Base-by-base conservation (phyloP, 2,329 filamentous ascomycete genomes). In the Alternaria incomplexa region DNA sequence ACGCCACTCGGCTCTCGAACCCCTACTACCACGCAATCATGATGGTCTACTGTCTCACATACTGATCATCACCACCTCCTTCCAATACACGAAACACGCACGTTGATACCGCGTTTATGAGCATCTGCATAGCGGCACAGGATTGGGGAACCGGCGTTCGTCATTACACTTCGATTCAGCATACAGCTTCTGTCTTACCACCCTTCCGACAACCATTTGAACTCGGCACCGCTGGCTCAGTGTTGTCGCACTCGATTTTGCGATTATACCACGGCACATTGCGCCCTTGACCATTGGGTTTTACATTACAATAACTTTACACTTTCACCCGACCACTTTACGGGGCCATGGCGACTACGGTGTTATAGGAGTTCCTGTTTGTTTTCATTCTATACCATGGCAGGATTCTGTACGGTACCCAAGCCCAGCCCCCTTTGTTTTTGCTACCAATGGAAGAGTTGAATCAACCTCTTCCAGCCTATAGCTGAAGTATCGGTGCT, bases 81-180 rank as follows among this genome's bases (percentile, higher is more conserved):
- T 55, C 56, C 56, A 63, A 67, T 56, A 59, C 56, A 68, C 61
- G 62, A 63, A 66, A 58, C 57, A 61, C 58, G 56, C 59, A 56
- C 53, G 62, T 70, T 66, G 60, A 68, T 67, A 68, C 68, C 67
- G 69, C 71, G 65, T 74, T 77, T 71, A 72, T 71, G 66, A 79
- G 75, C 75, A 74, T 77, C 55, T 77, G 76, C 76, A 79, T 79
- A 77, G 71, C 74, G 73, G 70, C 67, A 75, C 58, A 58, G 73
- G 63, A 58, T 62, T 61, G 67, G 68, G 63, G 58, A 64, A 60
- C 45, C 62, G 73, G 74, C 75, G 73, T 77, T 82, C 47, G 61
- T 67, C 62, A 47, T 64, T 70, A 65, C 25, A 44, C 58, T 68
- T 70, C 71, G 47, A 67, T 75, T 71, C 66, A 63, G 68, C 70